Percentiles rank a stretch among this genome's conserved stretches.
phyloP scores from a whole-genome alignment of 2,329 filamentous ascomycete species.

The Microdochium bolleyi region DNA sequence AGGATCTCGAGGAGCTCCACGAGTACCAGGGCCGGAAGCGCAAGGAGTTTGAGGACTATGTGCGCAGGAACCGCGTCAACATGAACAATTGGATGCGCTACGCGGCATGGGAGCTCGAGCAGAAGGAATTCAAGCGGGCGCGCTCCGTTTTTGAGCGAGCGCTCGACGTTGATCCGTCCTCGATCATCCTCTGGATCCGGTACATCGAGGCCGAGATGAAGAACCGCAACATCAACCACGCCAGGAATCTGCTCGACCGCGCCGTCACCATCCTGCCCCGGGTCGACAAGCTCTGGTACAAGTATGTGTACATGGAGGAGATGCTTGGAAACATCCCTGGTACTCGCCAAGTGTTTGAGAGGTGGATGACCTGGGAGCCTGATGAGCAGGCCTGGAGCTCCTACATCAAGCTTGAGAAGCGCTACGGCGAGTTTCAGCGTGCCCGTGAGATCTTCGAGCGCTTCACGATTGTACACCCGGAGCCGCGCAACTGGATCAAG shows the following conservation, averaged over 20 bases:
- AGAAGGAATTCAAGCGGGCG: conserved; percentile 91
- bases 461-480: conserved; percentile 88
- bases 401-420: conserved; percentile 95
- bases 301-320: conserved; percentile 98
- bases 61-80: conserved; percentile 85
- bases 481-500: conserved; percentile 96
- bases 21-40: conserved; percentile 94
- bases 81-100: conserved; percentile 99
- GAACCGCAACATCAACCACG: conserved; percentile 90
- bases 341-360: conserved; percentile 87
- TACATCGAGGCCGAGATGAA: conserved; percentile 98
- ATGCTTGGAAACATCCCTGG: conserved; percentile 91
- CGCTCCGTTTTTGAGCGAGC: conserved; percentile 92
- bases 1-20: conserved; percentile 94
- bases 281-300: conserved; percentile 97
- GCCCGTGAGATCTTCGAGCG: conserved; percentile 85
- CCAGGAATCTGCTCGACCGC: conserved; percentile 85
- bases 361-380: conserved; percentile 98
- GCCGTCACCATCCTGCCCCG: conserved; percentile 88
- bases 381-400: conserved; percentile 93
- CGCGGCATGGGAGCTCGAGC: conserved; percentile 93
- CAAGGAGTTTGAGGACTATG: conserved; percentile 97
- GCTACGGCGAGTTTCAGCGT: conserved; percentile 85
- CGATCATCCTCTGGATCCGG: conserved; percentile 79
- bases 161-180: conserved; percentile 83